A percentile compares a stretch with the other conserved stretches of the same genome.
Evolutionary conservation across 192 early-diverging fungal genomes (phyloP).

Genomic region (Backusella circina): DNA sequence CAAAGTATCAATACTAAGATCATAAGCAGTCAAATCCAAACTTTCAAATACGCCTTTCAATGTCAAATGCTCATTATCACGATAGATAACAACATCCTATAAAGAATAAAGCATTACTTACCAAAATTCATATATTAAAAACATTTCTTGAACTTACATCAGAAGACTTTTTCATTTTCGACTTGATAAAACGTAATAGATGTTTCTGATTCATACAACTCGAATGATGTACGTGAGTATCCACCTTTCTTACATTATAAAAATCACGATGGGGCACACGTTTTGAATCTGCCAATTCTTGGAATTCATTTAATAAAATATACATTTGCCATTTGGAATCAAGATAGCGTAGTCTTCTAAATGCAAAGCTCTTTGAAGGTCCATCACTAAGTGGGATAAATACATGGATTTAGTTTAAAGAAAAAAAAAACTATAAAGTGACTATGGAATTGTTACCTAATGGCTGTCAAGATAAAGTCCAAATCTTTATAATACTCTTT

Average conservation of each 20-base stretch:
- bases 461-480: conserved; percentile 71
- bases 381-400: conserved; percentile 28
- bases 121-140: background rate
- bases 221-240: conserved; percentile 93
- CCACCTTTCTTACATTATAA: conserved; percentile 97
- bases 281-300: conserved; percentile 91
- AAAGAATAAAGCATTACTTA: background rate
- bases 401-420: background rate
- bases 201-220: conserved; percentile 98
- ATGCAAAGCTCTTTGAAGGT: conserved; percentile 94
- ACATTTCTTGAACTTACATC: conserved; percentile 45
- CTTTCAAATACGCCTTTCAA: conserved; percentile 82
- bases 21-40: conserved; percentile 90
- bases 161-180: conserved; percentile 75
- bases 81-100: conserved; percentile 76
- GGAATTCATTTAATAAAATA: conserved; percentile 86
- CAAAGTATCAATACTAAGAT: conserved; percentile 90
- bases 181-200: conserved; percentile 91
- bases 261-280: conserved; percentile 91
- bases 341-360: conserved; percentile 81
- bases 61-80: conserved; percentile 81
- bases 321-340: conserved; percentile 95
- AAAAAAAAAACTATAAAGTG: background rate
- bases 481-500: conserved; percentile 83
- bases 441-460: no score